These are phyloP conservation scores for Colletotrichum acutatum DNA, from an alignment of 2,329 filamentous ascomycete genomes.

Conservation along the genomic window DNA sequence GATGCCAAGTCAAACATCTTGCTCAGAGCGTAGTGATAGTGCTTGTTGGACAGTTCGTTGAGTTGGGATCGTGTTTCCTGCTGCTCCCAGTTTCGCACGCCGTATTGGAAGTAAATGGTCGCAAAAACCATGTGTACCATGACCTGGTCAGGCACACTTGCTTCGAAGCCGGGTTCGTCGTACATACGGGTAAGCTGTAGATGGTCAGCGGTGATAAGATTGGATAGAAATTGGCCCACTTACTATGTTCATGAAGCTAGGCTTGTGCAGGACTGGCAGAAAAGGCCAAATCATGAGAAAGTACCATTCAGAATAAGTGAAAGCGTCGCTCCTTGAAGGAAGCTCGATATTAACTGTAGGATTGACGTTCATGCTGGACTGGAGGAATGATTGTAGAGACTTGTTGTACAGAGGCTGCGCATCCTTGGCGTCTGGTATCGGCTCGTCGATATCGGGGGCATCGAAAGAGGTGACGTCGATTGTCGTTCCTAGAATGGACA, in stretches of 20 bases:
- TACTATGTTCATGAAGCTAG: conserved; percentile 76
- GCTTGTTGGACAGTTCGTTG: conserved; percentile 76
- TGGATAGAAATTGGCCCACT: conserved; percentile 40
- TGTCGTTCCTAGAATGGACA: conserved; percentile 83
- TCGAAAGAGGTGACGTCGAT: conserved; percentile 82
- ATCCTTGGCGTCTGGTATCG: conserved; percentile 51
- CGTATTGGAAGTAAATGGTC: conserved; percentile 81
- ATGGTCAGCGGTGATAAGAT: background rate
- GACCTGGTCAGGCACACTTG: conserved; percentile 73
- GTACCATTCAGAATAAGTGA: conserved; percentile 79
- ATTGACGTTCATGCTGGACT: conserved; percentile 71
- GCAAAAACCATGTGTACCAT: conserved; percentile 84
- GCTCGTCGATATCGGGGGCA: conserved; percentile 74
- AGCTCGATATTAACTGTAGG: conserved; percentile 67
- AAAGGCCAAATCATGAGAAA: conserved; percentile 79
- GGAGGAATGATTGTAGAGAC: conserved; percentile 77
- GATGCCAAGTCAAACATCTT: conserved; percentile 74
- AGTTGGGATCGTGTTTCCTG: conserved; percentile 64
- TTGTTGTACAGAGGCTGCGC: conserved; percentile 71
- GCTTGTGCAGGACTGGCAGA: conserved; percentile 80
- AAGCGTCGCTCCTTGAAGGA: conserved; percentile 72
- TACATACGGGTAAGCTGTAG: conserved; percentile 72
- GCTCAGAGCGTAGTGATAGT: conserved; percentile 81
- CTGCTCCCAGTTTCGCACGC: conserved; percentile 73
- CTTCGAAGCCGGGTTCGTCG: conserved; percentile 72